These are phyloP conservation scores for Talaromyces sp. DNA, from an alignment of 2,329 filamentous ascomycete genomes.

Conservation along the genomic window DNA sequence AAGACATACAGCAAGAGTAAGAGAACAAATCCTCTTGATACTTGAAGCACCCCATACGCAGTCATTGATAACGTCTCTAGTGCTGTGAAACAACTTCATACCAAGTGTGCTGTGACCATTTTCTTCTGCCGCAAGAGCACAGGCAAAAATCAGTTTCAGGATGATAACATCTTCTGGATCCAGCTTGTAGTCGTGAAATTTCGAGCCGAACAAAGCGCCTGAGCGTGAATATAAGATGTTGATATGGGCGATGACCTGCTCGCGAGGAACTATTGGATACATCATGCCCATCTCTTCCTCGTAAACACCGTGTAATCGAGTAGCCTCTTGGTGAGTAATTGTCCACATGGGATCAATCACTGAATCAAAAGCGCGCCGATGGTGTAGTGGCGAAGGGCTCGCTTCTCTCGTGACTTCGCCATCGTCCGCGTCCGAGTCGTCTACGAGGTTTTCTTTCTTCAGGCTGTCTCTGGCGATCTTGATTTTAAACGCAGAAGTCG, in stretches of 20 bases:
- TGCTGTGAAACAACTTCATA: slow-evolving; percentile 67
- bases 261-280: slow-evolving; percentile 77
- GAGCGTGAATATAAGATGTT: slow-evolving; percentile 47
- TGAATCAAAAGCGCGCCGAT: neutral
- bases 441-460: neutral
- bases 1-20: slow-evolving; percentile 43
- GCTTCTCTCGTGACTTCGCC: neutral
- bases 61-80: slow-evolving; percentile 64
- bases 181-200: slow-evolving; percentile 31
- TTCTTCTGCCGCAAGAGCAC: slow-evolving; percentile 68
- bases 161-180: slow-evolving; percentile 60
- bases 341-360: slow-evolving; percentile 65
- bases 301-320: slow-evolving; percentile 69
- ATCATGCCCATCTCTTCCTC: slow-evolving; percentile 85
- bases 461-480: neutral
- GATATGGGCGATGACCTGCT: slow-evolving; percentile 63
- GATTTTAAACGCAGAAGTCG: neutral
- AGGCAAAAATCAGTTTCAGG: slow-evolving; percentile 77
- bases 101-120: slow-evolving; percentile 72
- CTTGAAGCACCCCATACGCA: slow-evolving; percentile 53
- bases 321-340: slow-evolving; percentile 67
- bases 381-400: neutral
- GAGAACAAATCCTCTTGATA: slow-evolving; percentile 54
- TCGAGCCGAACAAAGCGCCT: neutral
- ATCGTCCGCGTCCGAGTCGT: neutral